Evolutionary conservation across 2,329 filamentous ascomycete genomes (phyloP), one percentile per base, ranked within the genome.

Genomic region (Pseudogymnoascus sp.): DNA sequence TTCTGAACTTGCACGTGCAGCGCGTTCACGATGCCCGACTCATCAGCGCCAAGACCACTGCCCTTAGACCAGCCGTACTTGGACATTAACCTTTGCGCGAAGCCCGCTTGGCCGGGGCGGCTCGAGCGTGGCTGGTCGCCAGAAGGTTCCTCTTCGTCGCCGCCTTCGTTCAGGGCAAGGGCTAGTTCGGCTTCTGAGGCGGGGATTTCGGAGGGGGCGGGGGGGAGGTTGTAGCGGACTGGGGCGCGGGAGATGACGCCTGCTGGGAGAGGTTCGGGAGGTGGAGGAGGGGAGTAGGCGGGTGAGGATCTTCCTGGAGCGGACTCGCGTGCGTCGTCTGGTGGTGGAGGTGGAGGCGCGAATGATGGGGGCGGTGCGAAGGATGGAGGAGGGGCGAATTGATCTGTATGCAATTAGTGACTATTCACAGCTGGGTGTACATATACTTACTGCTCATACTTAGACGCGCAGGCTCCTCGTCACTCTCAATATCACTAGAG

Each of bases 61-160:
- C 94, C 94, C 71, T 92, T 88, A 37, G 86, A 88, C 90, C 92
- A 97, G 63, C 94, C 94, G 76, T 96, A 94, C 73, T 97, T 97
- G 65, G 85, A 84, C 85, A 99, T 91, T 63, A 97, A 83, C 35
- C 92, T 88, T 68, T 92, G 85, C 0, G 91, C 94, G 74, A 96
- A 96, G 61, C 88, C 90, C 67, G 86, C 84, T 74, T 96, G 90
- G 14, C 91, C 91, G 0, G 92, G 91, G 2, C 87, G 85, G 63
- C 79, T 84, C 44, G 87, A 87, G 38, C 84, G 83, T 33, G 79
- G 75, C 18, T 74, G 70, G 40, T 76, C 74, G 64, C 76, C 75
- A 35, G 65, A 60, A 35, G 70, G 68, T 18, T 67, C 69, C 28
- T 70, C 68, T 25, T 66, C 23, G 70, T 78, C 73, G 11, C 73